These are phyloP conservation scores for Fomitopsis palustris DNA, from an alignment of 1,284 basidiomycete genomes.

Conservation along the genomic window DNA sequence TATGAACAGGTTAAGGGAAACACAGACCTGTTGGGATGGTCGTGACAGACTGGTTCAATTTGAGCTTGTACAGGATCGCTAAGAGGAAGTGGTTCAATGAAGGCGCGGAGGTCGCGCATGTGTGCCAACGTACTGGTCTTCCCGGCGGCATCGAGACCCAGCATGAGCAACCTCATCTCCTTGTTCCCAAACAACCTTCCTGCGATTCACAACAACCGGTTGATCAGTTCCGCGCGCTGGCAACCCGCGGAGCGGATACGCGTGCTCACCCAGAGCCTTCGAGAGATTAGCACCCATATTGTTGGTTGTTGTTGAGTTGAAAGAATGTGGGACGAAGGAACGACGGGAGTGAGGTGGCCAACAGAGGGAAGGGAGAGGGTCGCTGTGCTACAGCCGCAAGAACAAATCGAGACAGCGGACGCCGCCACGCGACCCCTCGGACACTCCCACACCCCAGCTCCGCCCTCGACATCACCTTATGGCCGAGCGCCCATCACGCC, in stretches of 20 bases:
- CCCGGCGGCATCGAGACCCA: conserved; percentile 94
- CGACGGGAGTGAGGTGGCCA: conserved; percentile 36
- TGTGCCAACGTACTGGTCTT: conserved; percentile 80
- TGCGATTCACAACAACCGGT: conserved; percentile 31
- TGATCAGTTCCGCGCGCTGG: conserved; percentile 4
- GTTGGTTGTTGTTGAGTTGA: conserved; percentile 27
- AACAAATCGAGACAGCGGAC: conserved; percentile 6
- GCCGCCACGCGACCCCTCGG: conserved; percentile 19
- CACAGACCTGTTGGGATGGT: conserved; percentile 94
- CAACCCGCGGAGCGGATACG: neutral
- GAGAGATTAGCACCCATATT: conserved; percentile 76
- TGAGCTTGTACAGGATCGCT: conserved; percentile 99
- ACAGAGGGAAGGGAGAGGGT: conserved; percentile 26
- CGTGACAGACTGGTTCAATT: conserved; percentile 97
- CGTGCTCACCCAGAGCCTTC: conserved; percentile 60
- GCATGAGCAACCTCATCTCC: conserved; percentile 94
- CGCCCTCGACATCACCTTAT: neutral
- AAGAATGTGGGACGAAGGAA: conserved; percentile 38
- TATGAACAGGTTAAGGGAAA: too few relatives aligned
- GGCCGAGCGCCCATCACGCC: neutral
- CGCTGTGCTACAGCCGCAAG: conserved; percentile 3
- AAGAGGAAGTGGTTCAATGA: neutral
- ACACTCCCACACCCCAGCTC: conserved; percentile 15
- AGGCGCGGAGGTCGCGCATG: neutral
- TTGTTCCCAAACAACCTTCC: conserved; percentile 98